Conservation (phyloP, 257 asterid genomes). For the Sherardia arvensis region DNA sequence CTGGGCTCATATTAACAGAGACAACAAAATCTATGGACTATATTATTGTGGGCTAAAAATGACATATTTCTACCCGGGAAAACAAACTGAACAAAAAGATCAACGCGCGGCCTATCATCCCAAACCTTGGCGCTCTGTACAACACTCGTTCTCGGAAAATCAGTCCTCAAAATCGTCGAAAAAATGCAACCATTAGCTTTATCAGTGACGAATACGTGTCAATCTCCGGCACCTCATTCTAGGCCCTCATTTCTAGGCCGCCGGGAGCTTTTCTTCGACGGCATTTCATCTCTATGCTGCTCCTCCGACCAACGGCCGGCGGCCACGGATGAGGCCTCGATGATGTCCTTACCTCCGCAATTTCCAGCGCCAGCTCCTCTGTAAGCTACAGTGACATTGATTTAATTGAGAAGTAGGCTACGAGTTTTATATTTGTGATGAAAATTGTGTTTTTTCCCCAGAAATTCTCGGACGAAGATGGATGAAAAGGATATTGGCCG, state of each 20-base stretch:
- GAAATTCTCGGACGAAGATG: slow-evolving; percentile 27
- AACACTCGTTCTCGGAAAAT: background rate
- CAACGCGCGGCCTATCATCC: background rate
- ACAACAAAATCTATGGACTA: background rate
- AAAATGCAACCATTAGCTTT: slow-evolving; percentile 6
- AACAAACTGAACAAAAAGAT: background rate
- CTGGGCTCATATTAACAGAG: background rate
- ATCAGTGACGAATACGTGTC: background rate
- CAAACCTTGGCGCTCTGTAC: background rate
- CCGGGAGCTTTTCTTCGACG: slow-evolving; percentile 68
- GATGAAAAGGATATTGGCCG: slow-evolving; percentile 19
- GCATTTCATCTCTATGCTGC: slow-evolving; percentile 31
- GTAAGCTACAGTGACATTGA: slow-evolving; percentile 16
- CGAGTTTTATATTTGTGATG: background rate
- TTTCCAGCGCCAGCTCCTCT: slow-evolving; percentile 13
- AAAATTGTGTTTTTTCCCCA: slow-evolving; percentile 6
- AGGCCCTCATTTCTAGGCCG: slow-evolving; percentile 43
- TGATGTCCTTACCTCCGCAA: slow-evolving; percentile 23
- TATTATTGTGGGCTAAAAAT: background rate
- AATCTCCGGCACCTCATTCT: slow-evolving; percentile 1
- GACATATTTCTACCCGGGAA: background rate
- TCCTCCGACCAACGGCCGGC: slow-evolving; percentile 21
- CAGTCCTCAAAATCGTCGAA: background rate
- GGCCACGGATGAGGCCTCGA: slow-evolving; percentile 14
- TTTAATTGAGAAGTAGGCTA: background rate